Evolutionary conservation across 116 monocot species (phyloP).

Genomic region (Papilionanthe hybrid): DNA sequence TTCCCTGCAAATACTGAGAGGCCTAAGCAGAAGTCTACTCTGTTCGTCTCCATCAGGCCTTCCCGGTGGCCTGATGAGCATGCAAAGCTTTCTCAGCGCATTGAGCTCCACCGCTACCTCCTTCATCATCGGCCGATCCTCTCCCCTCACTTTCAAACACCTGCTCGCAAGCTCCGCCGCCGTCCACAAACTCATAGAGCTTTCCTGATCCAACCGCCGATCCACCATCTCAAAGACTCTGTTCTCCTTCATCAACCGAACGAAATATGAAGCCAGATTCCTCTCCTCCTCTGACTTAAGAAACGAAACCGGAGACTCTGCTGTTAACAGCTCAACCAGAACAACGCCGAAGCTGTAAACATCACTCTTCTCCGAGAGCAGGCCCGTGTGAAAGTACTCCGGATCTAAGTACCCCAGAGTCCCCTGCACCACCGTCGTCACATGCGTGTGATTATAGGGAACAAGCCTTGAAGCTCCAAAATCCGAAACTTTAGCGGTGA

Average conservation of each 20-base stretch:
- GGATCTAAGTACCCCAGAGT: slow-evolving; percentile 36
- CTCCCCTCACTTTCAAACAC: slow-evolving; percentile 12
- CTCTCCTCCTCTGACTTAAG: neutral
- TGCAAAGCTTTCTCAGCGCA: slow-evolving; percentile 7
- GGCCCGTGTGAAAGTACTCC: slow-evolving; percentile 20
- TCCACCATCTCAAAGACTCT: slow-evolving; percentile 6
- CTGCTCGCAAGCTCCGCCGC: slow-evolving; percentile 11
- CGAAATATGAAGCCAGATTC: slow-evolving; percentile 6
- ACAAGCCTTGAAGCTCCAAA: slow-evolving; percentile 26
- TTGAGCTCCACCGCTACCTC: slow-evolving; percentile 30
- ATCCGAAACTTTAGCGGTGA: slow-evolving; percentile 27
- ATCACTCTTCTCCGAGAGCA: slow-evolving; percentile 25
- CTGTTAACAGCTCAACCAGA: slow-evolving; percentile 24
- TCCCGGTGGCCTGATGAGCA: neutral
- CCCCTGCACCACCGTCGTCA: slow-evolving; percentile 17
- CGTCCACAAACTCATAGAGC: neutral
- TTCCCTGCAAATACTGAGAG: too few relatives aligned
- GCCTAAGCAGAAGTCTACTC: neutral
- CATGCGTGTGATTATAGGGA: neutral
- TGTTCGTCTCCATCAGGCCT: neutral
- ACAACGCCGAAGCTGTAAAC: slow-evolving; percentile 34
- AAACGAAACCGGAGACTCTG: slow-evolving; percentile 7
- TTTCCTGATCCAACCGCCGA: slow-evolving; percentile 3
- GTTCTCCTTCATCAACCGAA: neutral
- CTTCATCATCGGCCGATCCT: slow-evolving; percentile 27